These are phyloP conservation scores for Sphagnum fallax DNA, from an alignment of 228 moss, liverwort and hornwort genomes.

Conservation along the genomic window DNA sequence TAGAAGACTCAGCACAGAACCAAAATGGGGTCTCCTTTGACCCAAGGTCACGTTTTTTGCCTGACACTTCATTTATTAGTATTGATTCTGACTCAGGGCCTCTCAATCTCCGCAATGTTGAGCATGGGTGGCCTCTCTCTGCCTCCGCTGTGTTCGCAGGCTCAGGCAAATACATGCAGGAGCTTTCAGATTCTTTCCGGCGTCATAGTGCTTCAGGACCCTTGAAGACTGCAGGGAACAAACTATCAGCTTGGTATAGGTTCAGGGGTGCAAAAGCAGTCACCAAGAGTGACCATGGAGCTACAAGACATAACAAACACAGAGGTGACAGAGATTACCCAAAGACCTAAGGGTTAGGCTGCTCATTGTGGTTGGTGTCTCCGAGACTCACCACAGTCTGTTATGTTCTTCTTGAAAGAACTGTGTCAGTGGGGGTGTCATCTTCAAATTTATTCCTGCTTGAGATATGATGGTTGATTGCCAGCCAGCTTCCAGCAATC, in stretches of 20 bases:
- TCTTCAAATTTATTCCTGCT: too few relatives aligned
- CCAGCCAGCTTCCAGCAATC: too few relatives aligned
- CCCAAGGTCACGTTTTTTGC: conserved; percentile 40
- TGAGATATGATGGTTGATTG: too few relatives aligned
- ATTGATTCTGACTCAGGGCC: conserved; percentile 65
- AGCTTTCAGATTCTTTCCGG: conserved; percentile 59
- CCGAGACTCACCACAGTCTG: background rate
- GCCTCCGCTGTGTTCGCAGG: conserved; percentile 57
- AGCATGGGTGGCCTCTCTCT: conserved; percentile 42
- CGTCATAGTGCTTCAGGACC: conserved; percentile 80
- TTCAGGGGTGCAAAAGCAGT: conserved; percentile 38
- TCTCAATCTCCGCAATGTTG: conserved; percentile 31
- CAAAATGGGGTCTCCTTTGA: conserved; percentile 24
- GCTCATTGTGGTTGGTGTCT: conserved; percentile 11
- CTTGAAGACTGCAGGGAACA: conserved; percentile 58
- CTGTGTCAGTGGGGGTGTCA: too few relatives aligned
- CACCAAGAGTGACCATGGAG: conserved; percentile 55
- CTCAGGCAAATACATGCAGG: conserved; percentile 56
- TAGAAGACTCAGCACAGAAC: conserved; percentile 14
- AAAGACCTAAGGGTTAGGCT: conserved; percentile 37
- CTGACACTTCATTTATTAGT: conserved; percentile 50
- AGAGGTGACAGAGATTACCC: conserved; percentile 31
- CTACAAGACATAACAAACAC: conserved; percentile 24
- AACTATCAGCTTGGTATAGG: conserved; percentile 70
- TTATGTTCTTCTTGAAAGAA: conserved; percentile 1